Evolutionary conservation across 768 basidiomycete genomes (phyloP).

Genomic region (Suillus cothurnatus): DNA sequence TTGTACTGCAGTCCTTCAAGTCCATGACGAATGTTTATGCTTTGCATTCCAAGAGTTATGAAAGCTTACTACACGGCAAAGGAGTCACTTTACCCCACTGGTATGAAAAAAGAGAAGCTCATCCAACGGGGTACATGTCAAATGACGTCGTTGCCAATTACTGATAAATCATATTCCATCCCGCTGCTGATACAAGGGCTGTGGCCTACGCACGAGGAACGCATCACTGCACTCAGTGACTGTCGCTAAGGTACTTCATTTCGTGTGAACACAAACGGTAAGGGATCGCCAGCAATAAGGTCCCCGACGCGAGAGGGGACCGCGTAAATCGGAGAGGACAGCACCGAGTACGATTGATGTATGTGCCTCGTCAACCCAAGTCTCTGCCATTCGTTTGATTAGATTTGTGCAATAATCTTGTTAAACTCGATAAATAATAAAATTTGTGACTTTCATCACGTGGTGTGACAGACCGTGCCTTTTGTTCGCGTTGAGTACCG

Average conservation of each 20-base stretch:
- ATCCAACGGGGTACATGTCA: background rate
- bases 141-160: background rate
- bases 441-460: conserved; percentile 20
- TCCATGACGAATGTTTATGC: no score
- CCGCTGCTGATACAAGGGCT: background rate
- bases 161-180: background rate
- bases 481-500: background rate
- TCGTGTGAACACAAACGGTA: background rate
- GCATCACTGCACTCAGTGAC: background rate
- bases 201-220: background rate
- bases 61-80: background rate
- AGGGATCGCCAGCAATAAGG: background rate
- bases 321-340: background rate
- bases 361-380: background rate
- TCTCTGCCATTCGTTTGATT: background rate
- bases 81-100: background rate
- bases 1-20: background rate
- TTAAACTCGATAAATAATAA: background rate
- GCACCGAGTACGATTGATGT: background rate
- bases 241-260: background rate
- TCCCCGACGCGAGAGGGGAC: background rate
- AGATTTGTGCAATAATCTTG: background rate
- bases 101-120: background rate
- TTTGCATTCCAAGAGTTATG: background rate
- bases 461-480: conserved; percentile 30